These are phyloP conservation scores for Leccinellum luteum DNA, from an alignment of 768 basidiomycete genomes.

Conservation along the genomic window DNA sequence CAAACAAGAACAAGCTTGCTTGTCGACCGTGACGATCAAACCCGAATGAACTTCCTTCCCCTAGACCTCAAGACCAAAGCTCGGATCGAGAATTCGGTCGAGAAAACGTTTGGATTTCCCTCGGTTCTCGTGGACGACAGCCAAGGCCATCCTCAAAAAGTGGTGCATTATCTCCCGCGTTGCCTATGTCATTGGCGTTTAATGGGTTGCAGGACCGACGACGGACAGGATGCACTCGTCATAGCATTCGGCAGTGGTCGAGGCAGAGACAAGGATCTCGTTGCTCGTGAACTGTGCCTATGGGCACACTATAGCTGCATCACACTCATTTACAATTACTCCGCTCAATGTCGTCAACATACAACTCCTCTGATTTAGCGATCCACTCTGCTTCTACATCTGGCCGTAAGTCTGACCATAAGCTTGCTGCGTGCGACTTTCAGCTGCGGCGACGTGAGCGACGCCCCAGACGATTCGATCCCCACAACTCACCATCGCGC, in stretches of 20 bases:
- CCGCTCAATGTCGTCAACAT: neutral
- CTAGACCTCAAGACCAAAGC: conserved; percentile 91
- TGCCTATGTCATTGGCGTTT: neutral
- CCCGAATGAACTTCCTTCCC: neutral
- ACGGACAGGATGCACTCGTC: conserved; percentile 72
- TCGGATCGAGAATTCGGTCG: conserved; percentile 74
- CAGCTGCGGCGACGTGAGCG: conserved; percentile 14
- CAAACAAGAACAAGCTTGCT: no score
- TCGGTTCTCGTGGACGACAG: conserved; percentile 96
- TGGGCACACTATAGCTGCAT: conserved; percentile 54
- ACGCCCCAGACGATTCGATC: neutral
- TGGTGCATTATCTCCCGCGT: conserved; percentile 52
- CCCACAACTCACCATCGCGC: conserved; percentile 16
- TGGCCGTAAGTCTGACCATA: neutral
- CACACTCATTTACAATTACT: conserved; percentile 11
- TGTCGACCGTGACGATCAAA: no score
- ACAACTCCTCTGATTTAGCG: conserved; percentile 8
- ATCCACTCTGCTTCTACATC: conserved; percentile 12
- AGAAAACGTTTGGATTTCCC: conserved; percentile 92
- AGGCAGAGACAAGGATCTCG: conserved; percentile 70
- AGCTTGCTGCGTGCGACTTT: conserved; percentile 2
- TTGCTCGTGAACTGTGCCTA: conserved; percentile 75
- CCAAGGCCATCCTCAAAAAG: conserved; percentile 80
- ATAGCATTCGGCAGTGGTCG: conserved; percentile 71
- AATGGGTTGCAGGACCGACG: conserved; percentile 66